A percentile compares a stretch with the other conserved stretches of the same genome.
Evolutionary conservation across 2,329 filamentous ascomycete genomes (phyloP).

Genomic region (Didymella lethalis): DNA sequence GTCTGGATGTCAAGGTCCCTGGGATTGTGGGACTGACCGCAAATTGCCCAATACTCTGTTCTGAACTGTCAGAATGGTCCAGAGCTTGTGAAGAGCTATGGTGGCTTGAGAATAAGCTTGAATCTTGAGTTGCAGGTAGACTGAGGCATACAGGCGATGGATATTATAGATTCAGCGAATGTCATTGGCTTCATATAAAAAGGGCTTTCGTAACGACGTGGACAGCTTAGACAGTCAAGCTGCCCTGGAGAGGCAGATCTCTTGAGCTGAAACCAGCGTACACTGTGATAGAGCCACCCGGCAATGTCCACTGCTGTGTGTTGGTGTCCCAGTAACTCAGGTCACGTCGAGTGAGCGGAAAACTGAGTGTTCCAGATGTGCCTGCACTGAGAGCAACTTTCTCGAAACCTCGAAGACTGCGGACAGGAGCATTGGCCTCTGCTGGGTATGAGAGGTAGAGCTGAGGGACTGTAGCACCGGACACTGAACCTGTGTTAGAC

Average conservation of each 20-base stretch:
- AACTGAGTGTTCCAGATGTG: constrained; percentile 52
- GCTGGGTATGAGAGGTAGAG: constrained; percentile 62
- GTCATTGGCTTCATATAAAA: neutral
- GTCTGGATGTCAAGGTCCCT: neutral
- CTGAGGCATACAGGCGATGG: neutral
- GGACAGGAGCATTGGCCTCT: constrained; percentile 44
- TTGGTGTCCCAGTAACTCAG: constrained; percentile 60
- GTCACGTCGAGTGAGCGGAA: constrained; percentile 59
- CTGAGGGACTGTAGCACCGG: constrained; percentile 62
- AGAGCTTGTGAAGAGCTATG: neutral
- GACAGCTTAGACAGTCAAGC: neutral
- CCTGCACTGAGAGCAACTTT: constrained; percentile 58
- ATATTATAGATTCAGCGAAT: neutral
- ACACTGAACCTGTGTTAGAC: constrained; percentile 59
- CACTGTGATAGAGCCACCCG: constrained; percentile 26
- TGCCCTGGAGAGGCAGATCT: constrained; percentile 22
- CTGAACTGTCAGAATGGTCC: neutral
- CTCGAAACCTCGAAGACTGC: constrained; percentile 57
- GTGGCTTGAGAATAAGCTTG: neutral
- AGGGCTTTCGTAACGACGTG: too few species aligned
- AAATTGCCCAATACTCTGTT: neutral
- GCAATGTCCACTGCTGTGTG: constrained; percentile 56
- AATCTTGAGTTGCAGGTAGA: neutral
- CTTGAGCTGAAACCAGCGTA: constrained; percentile 42
- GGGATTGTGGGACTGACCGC: neutral